A percentile compares a stretch with the other conserved stretches of the same genome.
phyloP scores from a whole-genome alignment of 2,329 filamentous ascomycete species.

The Epichloe elymi region DNA sequence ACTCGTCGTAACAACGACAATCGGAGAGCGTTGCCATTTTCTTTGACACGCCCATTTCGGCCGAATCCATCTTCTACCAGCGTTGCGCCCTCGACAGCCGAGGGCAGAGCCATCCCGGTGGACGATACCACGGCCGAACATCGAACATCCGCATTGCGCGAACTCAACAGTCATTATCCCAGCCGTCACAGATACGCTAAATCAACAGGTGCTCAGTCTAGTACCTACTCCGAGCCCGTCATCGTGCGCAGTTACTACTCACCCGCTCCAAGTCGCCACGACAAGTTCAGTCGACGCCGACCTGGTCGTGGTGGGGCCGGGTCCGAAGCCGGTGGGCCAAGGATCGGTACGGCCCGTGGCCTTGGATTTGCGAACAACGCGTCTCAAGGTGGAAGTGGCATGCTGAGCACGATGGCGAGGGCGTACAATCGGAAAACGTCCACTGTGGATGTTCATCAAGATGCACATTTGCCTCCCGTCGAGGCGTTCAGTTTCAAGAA shows the following conservation, averaged over 20 bases:
- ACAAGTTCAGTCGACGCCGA: slow-evolving; percentile 17
- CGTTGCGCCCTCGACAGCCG: slow-evolving; percentile 39
- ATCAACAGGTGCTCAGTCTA: slow-evolving; percentile 41
- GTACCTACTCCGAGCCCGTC: slow-evolving; percentile 51
- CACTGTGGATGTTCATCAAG: slow-evolving; percentile 14
- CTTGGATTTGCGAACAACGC: slow-evolving; percentile 21
- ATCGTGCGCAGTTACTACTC: slow-evolving; percentile 52
- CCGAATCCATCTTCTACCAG: slow-evolving; percentile 39
- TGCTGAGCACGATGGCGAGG: slow-evolving; percentile 30
- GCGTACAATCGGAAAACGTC: slow-evolving; percentile 26
- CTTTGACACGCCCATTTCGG: slow-evolving; percentile 34
- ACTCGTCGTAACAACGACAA: slow-evolving; percentile 14
- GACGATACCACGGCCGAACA: slow-evolving; percentile 42
- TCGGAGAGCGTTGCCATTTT: slow-evolving; percentile 30
- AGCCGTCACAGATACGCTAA: slow-evolving; percentile 44
- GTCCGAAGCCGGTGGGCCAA: slow-evolving; percentile 17
- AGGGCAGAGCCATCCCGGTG: slow-evolving; percentile 41
- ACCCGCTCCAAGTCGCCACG: slow-evolving; percentile 22
- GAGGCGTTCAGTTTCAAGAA: slow-evolving; percentile 53
- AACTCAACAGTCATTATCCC: slow-evolving; percentile 45
- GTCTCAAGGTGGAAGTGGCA: slow-evolving; percentile 23
- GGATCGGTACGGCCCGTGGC: slow-evolving; percentile 16
- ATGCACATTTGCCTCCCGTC: slow-evolving; percentile 42
- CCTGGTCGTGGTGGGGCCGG: slow-evolving; percentile 16
- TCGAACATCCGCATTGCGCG: slow-evolving; percentile 45